Evolutionary conservation across 2,329 filamentous ascomycete species (phyloP), one percentile per base, ranked within the genome.

Genomic region (Boeremia lycopersici): DNA sequence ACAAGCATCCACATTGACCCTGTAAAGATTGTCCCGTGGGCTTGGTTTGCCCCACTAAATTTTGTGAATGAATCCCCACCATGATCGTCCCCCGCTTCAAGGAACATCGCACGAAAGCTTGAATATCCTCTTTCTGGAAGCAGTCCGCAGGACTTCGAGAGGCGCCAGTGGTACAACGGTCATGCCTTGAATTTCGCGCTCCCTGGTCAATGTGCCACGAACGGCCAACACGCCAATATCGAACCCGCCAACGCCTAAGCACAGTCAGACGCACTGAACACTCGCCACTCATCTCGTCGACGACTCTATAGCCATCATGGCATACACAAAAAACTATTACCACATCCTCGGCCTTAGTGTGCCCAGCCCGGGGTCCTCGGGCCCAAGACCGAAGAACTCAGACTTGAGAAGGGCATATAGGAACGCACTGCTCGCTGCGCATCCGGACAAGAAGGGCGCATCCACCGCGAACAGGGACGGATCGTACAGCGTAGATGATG

Each of bases 401-500:
- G 57, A 56, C 2, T 10, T 68, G 17, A 47, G 67, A 2, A 45
- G 62, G 30, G 84, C 84, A 9, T 87, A 87, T 68, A 82, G 81
- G 54, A 78, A 76, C 42, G 82, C 84, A 6, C 75, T 88, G 23
- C 76, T 87, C 5, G 70, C 71, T 25, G 77, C 86, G 61, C 85
- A 88, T 65, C 85, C 85, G 0, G 85, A 88, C 72, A 86, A 85
- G 68, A 44, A 56, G 15, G 40, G 42, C 30, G 48, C 46, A 10
- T 46, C 15, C 26, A 25, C 25, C 15, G 40, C 33, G 6, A 28
- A 11, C 10, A 15, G 9, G 15, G 33, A 39, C 11, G 41, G 28
- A 13, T 6, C 76, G 69, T 52, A 81, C 81, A 10, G 75, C n/a
- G 47, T 88, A 42, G 85, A 88, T 65, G 77, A 84, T 41, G 84